Conservation (phyloP, 257 asterid genomes). For the Voacanga thouarsii region DNA sequence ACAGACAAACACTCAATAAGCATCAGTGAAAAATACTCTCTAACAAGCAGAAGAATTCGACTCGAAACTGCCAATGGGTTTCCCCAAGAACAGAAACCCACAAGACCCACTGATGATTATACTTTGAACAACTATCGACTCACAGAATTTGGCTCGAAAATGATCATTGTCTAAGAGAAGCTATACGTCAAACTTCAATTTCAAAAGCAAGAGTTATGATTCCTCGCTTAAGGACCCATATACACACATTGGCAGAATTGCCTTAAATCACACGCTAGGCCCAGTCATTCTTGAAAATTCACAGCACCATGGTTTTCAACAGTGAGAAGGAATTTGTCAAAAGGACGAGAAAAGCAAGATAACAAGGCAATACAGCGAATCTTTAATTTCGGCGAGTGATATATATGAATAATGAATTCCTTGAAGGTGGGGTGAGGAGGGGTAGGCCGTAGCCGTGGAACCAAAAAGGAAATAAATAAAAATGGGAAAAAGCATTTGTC, state of each 20-base stretch:
- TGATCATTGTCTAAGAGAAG: not conserved
- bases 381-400: not conserved
- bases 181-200: constrained; percentile 15
- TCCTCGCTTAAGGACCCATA: constrained; percentile 15
- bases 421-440: not conserved
- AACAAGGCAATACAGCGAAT: not conserved
- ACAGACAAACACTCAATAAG: not conserved
- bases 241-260: constrained; percentile 9
- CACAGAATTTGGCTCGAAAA: not conserved
- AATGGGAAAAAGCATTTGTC: not conserved
- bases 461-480: not conserved
- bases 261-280: constrained; percentile 44
- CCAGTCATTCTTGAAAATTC: constrained; percentile 7
- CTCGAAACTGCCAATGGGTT: constrained; percentile 3
- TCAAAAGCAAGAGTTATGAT: constrained; percentile 16
- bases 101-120: not conserved
- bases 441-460: not conserved
- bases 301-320: constrained; percentile 4
- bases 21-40: not conserved
- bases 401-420: not conserved
- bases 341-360: not conserved
- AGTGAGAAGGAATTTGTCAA: constrained; percentile 5
- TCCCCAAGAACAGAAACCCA: not conserved
- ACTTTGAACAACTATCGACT: no score
- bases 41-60: not conserved